These are phyloP conservation scores for Didymella sp. DNA, from an alignment of 2,329 filamentous ascomycete genomes.

Conservation along the genomic window DNA sequence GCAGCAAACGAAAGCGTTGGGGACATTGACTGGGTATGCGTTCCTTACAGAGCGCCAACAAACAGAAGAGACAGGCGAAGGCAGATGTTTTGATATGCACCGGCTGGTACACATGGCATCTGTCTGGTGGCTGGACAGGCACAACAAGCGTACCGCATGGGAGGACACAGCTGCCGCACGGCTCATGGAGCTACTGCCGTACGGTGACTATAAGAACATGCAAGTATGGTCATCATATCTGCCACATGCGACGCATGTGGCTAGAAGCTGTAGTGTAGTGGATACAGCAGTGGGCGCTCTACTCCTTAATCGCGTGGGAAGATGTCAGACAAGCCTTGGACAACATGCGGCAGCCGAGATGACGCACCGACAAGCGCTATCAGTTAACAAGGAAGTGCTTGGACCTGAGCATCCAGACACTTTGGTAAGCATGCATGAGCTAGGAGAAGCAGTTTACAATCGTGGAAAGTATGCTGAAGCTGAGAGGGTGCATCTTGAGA, in stretches of 20 bases:
- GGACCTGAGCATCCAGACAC: neutral
- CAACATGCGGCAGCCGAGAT: neutral
- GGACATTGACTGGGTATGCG: constrained; percentile 44
- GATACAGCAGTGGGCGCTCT: neutral
- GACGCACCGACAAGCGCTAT: neutral
- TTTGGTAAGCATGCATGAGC: neutral
- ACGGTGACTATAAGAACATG: neutral
- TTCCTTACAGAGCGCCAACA: constrained; percentile 35
- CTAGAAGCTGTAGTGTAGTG: neutral
- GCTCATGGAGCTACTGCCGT: constrained; percentile 2
- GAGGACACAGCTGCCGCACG: neutral
- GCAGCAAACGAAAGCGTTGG: constrained; percentile 39
- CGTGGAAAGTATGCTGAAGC: neutral
- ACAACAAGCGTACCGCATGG: constrained; percentile 25
- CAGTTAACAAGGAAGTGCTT: neutral
- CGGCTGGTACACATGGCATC: constrained; percentile 46
- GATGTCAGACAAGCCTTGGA: neutral
- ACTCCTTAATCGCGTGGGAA: constrained; percentile 14
- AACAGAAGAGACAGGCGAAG: constrained; percentile 2
- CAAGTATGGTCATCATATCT: neutral
- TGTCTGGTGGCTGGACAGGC: constrained; percentile 39
- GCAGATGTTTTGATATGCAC: constrained; percentile 40
- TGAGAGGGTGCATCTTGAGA: neutral
- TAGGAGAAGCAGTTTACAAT: neutral
- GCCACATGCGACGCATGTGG: neutral